Base-by-base conservation (phyloP, 148 eudicot species). In the Suaeda aralocaspica region DNA sequence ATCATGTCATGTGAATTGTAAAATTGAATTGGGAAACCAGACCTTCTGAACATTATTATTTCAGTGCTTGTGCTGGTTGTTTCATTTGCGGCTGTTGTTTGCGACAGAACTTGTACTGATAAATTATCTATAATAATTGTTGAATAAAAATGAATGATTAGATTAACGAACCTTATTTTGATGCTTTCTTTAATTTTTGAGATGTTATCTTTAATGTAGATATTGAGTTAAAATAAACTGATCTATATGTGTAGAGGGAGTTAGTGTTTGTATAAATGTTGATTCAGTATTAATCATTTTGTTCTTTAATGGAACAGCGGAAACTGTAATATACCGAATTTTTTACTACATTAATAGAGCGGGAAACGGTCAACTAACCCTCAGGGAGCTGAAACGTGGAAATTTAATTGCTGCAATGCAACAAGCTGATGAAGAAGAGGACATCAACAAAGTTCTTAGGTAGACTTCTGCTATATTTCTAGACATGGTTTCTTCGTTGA, bases 361-460 rank as follows among this genome's bases (percentile, higher is more conserved):
- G 46, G 92, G 96, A 71, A 90, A 93, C 71, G 92, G 98, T 73
- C 89, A 80, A 61, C 84, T 93, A 72, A 90, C 96, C 46, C 95
- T 93, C 67, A 85, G 83, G 83, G 98, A 93, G 90, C 88, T 93
- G 80, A 93, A 84, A 72, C 90, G 94, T 70, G 92, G 96, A 69
- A 82, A 93, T 76, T 76, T 93, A 70, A 68, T 93, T 80, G 83
- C 85, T 84, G 96, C 96, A 69, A 90, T 93, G 96, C 96, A 85
- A 76, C 98, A 90, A 85, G 96, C 96, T 49, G 98, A 93, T 75
- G 98, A 93, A 70, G 98, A 90, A 82, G 98, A 93, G 78, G 98
- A 93, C 73, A 93, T 93, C 50, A 93, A 93, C 82, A 93, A 93
- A 84, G 98, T 93, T 49, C 72, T 93, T 69, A 85, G 96, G 98